Conservation (phyloP, 495 filamentous ascomycete genomes). For the Cryomyces minteri region DNA sequence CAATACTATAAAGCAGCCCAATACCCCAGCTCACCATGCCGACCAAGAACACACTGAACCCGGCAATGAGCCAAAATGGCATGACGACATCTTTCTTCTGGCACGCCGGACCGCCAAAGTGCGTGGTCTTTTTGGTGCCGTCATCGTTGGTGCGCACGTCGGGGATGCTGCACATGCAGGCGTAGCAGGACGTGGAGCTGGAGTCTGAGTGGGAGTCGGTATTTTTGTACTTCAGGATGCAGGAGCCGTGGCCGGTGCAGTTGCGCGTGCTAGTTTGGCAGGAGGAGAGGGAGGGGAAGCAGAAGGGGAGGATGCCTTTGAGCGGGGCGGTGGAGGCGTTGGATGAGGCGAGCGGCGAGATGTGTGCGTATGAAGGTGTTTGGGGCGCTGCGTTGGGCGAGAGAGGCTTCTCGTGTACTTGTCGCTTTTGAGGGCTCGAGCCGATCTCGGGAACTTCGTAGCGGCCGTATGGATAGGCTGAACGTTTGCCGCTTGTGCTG, state of each 20-base stretch:
- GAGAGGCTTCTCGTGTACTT: slow-evolving; percentile 4
- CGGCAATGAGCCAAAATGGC: slow-evolving; percentile 67
- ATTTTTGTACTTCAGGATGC: slow-evolving; percentile 36
- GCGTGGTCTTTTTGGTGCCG: slow-evolving; percentile 28
- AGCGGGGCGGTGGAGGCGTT: slow-evolving; percentile 13
- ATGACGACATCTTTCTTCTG: slow-evolving; percentile 82
- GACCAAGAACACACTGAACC: slow-evolving; percentile 46
- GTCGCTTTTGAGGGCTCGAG: slow-evolving; percentile 1
- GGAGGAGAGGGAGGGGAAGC: slow-evolving; percentile 40
- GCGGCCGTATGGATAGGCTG: background rate
- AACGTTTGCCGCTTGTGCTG: no score
- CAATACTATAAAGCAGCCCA: slow-evolving; percentile 59
- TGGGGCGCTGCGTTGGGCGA: background rate
- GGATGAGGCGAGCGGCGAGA: slow-evolving; percentile 1
- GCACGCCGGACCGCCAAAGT: slow-evolving; percentile 74
- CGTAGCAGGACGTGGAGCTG: slow-evolving; percentile 40
- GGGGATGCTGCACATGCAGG: slow-evolving; percentile 44
- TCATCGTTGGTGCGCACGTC: slow-evolving; percentile 27
- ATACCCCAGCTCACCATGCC: slow-evolving; percentile 44
- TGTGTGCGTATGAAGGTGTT: no score
- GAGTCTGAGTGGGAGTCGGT: slow-evolving; percentile 11
- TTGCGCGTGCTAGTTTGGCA: slow-evolving; percentile 45
- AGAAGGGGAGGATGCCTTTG: slow-evolving; percentile 29
- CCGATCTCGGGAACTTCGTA: no score
- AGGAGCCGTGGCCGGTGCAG: slow-evolving; percentile 61